A percentile compares a stretch with the other conserved stretches of the same genome.
phyloP scores from a whole-genome alignment of 495 filamentous ascomycete genomes.

The Cercophora newfieldiana region DNA sequence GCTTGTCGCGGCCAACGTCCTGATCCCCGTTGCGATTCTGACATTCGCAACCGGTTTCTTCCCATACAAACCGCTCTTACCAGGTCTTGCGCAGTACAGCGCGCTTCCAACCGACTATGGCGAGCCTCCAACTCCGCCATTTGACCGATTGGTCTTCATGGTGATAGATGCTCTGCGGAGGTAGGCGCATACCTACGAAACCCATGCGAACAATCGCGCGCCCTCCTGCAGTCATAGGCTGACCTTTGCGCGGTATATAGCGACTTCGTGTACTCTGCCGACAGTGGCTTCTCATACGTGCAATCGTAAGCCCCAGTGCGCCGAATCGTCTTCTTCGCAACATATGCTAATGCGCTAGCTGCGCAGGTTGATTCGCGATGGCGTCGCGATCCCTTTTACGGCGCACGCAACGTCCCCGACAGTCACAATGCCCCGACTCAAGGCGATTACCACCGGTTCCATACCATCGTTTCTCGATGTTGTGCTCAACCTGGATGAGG shows the following conservation, averaged over 20 bases:
- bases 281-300: conserved; percentile 83
- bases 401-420: conserved; percentile 95
- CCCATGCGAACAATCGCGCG: neutral
- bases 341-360: neutral
- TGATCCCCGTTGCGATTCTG: conserved; percentile 75
- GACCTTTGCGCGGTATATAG: conserved; percentile 43
- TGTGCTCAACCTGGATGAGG: conserved; percentile 94
- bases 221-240: neutral
- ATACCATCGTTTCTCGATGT: conserved; percentile 96
- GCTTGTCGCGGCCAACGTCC: conserved; percentile 66
- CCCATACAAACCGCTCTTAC: conserved; percentile 90
- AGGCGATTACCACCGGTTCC: conserved; percentile 95
- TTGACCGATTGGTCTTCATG: conserved; percentile 94
- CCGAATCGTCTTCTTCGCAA: neutral
- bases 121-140: conserved; percentile 60
- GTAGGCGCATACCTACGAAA: conserved; percentile 43
- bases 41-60: conserved; percentile 93
- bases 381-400: conserved; percentile 86
- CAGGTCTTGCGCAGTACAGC: conserved; percentile 72
- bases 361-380: conserved; percentile 77
- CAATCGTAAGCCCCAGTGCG: conserved; percentile 66
- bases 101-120: conserved; percentile 40
- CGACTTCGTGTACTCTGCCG: conserved; percentile 87
- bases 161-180: conserved; percentile 93
- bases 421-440: conserved; percentile 97